Base-by-base conservation (phyloP, 306 rosid species). In the Medicago lupulina region DNA sequence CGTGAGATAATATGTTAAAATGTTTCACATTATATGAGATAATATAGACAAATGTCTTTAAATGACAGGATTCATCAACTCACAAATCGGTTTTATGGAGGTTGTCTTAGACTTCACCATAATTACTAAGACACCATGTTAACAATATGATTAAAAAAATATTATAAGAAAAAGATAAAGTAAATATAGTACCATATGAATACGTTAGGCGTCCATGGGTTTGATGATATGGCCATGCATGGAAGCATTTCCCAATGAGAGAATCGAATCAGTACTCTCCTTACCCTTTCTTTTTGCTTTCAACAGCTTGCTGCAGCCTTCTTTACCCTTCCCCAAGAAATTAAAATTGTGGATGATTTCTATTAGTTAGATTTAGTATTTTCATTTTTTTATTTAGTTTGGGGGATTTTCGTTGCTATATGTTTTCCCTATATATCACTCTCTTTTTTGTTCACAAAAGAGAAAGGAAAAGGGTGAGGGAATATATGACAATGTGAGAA, bases 251-350 rank as follows among this genome's bases (percentile, higher is more conserved):
- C 90, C 93, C 96, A 84, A 91, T 83, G 89, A 84, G 91, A 91
- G 97, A 91, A 91, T 93, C 96, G 96, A 91, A 90, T 90, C 89
- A 88, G 92, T 86, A 87, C 91, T 82, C 92, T 80, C 81, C 34
- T 66, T 51, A 61, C 17, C 85, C 88, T 86, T 91, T 85, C 78
- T 85, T 92, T 94, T 92, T 84, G 91, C 96, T 91, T 88, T 86
- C 88, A 86, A 86, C 98, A 89, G 91, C 90, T 90, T 82, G 93
- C 86, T 82, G 81, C 96, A 87, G 91, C 89, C 93, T 89, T 91
- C 97, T 94, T 92, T 94, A 90, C 91, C 98, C 79, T 85, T 89
- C 95, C 86, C 98, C 98, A 85, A 94, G 82, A 79, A 88, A 57
- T 16, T 7, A 63, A 83, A 74, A 40, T 85, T 85, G 86, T 81